These are phyloP conservation scores for Oryza meyeriana DNA, from an alignment of 176 grass and related monocot species.

Conservation along the genomic window DNA sequence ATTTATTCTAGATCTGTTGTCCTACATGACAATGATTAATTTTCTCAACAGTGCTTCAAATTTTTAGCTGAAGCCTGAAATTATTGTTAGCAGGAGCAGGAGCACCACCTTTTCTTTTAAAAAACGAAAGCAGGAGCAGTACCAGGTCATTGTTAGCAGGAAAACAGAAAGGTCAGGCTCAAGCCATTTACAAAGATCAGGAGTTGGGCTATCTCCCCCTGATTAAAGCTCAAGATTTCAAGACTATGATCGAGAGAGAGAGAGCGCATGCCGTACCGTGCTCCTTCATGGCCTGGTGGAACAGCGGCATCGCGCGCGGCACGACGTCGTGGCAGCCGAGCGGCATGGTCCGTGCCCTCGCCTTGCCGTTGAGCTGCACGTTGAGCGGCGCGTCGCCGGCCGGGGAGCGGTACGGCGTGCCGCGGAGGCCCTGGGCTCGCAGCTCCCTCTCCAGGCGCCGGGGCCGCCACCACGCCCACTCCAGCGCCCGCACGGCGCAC, in stretches of 20 bases:
- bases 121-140: not conserved
- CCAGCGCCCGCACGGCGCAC: slow-evolving; percentile 39
- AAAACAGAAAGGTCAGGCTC: not conserved
- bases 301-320: slow-evolving; percentile 40
- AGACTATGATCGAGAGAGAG: not conserved
- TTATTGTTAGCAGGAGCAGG: not conserved
- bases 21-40: not conserved
- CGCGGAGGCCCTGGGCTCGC: slow-evolving; percentile 54
- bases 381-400: slow-evolving; percentile 46
- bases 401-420: slow-evolving; percentile 47
- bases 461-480: slow-evolving; percentile 66
- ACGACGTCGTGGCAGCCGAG: slow-evolving; percentile 52
- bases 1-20: not conserved
- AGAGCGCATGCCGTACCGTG: slow-evolving; percentile 12
- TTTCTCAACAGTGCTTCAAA: not conserved
- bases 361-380: slow-evolving; percentile 47
- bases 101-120: not conserved
- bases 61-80: not conserved
- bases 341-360: slow-evolving; percentile 42
- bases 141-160: not conserved
- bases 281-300: slow-evolving; percentile 57
- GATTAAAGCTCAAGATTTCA: not conserved
- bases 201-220: not conserved
- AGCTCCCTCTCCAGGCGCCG: slow-evolving; percentile 39
- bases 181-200: not conserved